Percentiles rank a stretch among this genome's conserved stretches.
Evolutionary conservation across 2,329 filamentous ascomycete species (phyloP).

Genomic region (Kalmusia sp.): DNA sequence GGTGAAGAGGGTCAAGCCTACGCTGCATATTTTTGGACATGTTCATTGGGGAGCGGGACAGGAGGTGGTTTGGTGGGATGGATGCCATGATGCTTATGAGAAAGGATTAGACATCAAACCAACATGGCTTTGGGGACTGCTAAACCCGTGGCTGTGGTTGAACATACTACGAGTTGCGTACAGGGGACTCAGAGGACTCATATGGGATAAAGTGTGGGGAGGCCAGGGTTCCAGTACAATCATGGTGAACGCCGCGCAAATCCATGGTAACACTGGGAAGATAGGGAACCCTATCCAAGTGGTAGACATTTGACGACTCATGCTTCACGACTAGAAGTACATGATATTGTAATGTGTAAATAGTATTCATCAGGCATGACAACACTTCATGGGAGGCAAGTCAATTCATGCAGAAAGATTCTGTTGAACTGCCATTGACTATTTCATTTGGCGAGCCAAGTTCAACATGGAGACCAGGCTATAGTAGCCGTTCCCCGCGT

Average conservation of each 20-base stretch:
- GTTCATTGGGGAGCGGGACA: constrained; percentile 77
- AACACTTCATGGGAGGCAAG: constrained; percentile 26
- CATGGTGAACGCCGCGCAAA: constrained; percentile 69
- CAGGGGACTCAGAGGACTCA: constrained; percentile 61
- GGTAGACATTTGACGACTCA: constrained; percentile 45
- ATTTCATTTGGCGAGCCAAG: constrained; percentile 39
- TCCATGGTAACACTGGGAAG: constrained; percentile 56
- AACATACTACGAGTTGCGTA: constrained; percentile 59
- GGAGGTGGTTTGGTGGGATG: constrained; percentile 76
- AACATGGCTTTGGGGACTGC: constrained; percentile 45
- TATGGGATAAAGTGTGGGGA: constrained; percentile 68
- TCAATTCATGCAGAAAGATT: constrained; percentile 44
- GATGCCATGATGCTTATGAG: constrained; percentile 75
- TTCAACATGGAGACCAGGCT: constrained; percentile 51
- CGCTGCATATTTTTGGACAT: constrained; percentile 84
- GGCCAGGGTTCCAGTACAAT: constrained; percentile 57
- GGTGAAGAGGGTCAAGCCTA: constrained; percentile 75
- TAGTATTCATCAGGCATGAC: constrained; percentile 39
- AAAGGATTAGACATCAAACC: constrained; percentile 58
- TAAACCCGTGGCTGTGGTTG: constrained; percentile 56
- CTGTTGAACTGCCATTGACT: constrained; percentile 46
- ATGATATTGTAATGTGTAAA: constrained; percentile 35
- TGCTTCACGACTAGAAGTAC: constrained; percentile 24
- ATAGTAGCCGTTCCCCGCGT: constrained; percentile 48
- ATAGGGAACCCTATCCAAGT: constrained; percentile 56